Evolutionary conservation across 805 yeast genomes (phyloP).

Genomic region (Starmera dryadoides): DNA sequence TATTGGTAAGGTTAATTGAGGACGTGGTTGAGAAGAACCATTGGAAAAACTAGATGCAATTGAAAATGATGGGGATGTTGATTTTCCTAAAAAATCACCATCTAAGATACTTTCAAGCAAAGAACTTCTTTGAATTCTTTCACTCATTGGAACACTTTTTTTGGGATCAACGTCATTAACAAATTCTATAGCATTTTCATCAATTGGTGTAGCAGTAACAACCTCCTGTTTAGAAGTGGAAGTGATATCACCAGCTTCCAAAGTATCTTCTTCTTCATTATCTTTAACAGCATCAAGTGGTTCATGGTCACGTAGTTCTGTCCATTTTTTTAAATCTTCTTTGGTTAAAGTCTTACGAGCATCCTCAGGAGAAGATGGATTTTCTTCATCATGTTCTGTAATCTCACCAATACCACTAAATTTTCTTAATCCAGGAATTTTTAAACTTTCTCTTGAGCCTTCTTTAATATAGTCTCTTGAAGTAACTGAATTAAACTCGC

Average conservation of each 20-base stretch:
- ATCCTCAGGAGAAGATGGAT: slow-evolving; percentile 13
- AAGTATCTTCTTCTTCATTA: neutral
- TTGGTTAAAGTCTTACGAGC: slow-evolving; percentile 6
- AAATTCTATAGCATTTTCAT: slow-evolving; percentile 11
- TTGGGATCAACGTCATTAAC: slow-evolving; percentile 5
- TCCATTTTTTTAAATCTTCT: slow-evolving; percentile 17
- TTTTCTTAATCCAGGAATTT: slow-evolving; percentile 3
- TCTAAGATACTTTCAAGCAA: slow-evolving; percentile 19
- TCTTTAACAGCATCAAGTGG: neutral
- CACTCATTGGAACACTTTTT: slow-evolving; percentile 9
- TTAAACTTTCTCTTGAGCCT: neutral
- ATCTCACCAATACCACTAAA: neutral
- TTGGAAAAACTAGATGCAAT: slow-evolving; percentile 1
- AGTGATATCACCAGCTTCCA: no score
- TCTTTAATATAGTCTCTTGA: neutral
- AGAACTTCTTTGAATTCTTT: slow-evolving; percentile 15
- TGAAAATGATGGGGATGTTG: slow-evolving; percentile 7
- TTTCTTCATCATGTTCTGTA: slow-evolving; percentile 4
- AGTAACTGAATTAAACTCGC: slow-evolving; percentile 12
- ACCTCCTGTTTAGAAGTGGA: no score
- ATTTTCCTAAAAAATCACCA: neutral
- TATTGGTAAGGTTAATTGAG: slow-evolving; percentile 1
- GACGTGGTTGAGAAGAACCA: neutral
- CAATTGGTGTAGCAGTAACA: neutral
- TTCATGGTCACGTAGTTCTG: slow-evolving; percentile 5